A percentile compares a stretch with the other conserved stretches of the same genome.
phyloP scores from a whole-genome alignment of 495 filamentous ascomycete species.

The Penicillium macrosclerotiorum region DNA sequence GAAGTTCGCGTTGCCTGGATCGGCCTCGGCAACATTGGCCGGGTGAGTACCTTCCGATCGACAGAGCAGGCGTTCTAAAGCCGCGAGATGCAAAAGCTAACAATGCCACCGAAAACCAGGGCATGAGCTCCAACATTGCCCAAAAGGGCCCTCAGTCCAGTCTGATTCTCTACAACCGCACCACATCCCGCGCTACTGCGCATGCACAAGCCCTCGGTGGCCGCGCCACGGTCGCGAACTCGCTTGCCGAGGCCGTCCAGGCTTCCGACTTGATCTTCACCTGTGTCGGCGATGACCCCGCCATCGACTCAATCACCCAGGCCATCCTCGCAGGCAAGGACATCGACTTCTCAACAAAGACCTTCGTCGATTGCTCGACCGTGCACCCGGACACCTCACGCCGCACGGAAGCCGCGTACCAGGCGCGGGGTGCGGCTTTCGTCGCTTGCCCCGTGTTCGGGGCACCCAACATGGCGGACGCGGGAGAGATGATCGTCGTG shows the following conservation, averaged over 20 bases:
- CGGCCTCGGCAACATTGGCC: constrained; percentile 88
- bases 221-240: constrained; percentile 59
- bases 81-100: background rate
- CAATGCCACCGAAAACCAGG: constrained; percentile 45
- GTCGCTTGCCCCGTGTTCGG: constrained; percentile 83
- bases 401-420: constrained; percentile 52
- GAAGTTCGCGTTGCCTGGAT: constrained; percentile 61
- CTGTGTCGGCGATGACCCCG: constrained; percentile 77
- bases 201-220: constrained; percentile 52
- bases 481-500: constrained; percentile 72
- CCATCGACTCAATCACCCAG: constrained; percentile 56
- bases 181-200: constrained; percentile 53
- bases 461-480: constrained; percentile 73
- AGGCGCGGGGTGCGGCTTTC: constrained; percentile 63
- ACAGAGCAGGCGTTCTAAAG: background rate
- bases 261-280: constrained; percentile 78
- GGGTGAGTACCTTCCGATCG: constrained; percentile 52
- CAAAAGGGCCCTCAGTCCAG: constrained; percentile 68
- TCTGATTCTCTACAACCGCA: constrained; percentile 79
- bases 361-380: constrained; percentile 80
- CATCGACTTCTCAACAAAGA: constrained; percentile 39
- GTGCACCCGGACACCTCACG: constrained; percentile 82
- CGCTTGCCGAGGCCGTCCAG: constrained; percentile 63
- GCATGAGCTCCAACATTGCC: constrained; percentile 82
- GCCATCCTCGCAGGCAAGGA: constrained; percentile 43